phyloP scores from a whole-genome alignment of 257 asterid genomes.

The Oldenlandia corymbosa region DNA sequence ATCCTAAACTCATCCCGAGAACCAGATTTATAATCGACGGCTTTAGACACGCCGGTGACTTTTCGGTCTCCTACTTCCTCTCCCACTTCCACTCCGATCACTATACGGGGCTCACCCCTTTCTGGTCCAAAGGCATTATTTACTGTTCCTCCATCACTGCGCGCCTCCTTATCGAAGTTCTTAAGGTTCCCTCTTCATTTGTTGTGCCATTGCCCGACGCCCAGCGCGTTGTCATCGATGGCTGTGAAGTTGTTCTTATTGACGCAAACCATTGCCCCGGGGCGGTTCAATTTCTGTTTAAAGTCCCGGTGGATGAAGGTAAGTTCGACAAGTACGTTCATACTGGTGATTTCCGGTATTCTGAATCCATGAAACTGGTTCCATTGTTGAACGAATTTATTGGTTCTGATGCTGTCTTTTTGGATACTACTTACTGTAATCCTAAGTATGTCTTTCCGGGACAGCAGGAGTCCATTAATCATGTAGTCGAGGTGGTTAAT shows the following conservation, averaged over 20 bases:
- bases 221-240: slow-evolving; percentile 48
- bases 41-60: slow-evolving; percentile 53
- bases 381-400: slow-evolving; percentile 39
- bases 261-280: slow-evolving; percentile 98
- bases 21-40: slow-evolving; percentile 88
- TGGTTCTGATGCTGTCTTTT: slow-evolving; percentile 78
- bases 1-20: slow-evolving; percentile 64
- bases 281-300: slow-evolving; percentile 82
- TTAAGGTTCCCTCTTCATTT: slow-evolving; percentile 48
- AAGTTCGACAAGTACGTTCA: slow-evolving; percentile 73
- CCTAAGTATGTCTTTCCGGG: slow-evolving; percentile 79
- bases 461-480: slow-evolving; percentile 83
- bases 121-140: slow-evolving; percentile 66
- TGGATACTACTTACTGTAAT: slow-evolving; percentile 86
- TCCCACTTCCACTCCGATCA: slow-evolving; percentile 96
- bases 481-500: slow-evolving; percentile 58
- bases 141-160: slow-evolving; percentile 71
- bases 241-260: slow-evolving; percentile 47
- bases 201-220: slow-evolving; percentile 46
- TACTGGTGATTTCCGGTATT: slow-evolving; percentile 81
- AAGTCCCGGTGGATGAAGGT: slow-evolving; percentile 38
- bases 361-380: slow-evolving; percentile 53
- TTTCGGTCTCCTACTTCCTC: slow-evolving; percentile 78
- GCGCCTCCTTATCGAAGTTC: slow-evolving; percentile 36
- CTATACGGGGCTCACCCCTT: slow-evolving; percentile 71